Evolutionary conservation across 2,329 filamentous ascomycete genomes (phyloP).

Genomic region (Sclerotinia nivalis): DNA sequence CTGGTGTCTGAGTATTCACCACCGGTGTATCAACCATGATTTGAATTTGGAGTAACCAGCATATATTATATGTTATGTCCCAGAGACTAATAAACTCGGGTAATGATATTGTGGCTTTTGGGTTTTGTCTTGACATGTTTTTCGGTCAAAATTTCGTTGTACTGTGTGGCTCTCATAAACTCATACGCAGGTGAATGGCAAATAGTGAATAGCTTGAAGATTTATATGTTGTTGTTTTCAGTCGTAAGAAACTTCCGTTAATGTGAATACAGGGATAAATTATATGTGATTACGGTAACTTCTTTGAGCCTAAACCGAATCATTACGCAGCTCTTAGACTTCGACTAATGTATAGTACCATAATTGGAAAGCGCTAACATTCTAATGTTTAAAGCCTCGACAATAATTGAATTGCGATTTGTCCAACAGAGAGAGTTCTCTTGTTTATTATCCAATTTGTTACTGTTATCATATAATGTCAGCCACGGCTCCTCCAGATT

Average conservation of each 20-base stretch:
- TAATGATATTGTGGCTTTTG: not conserved
- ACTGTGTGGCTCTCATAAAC: not conserved
- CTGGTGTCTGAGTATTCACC: not conserved
- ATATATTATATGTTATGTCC: not conserved
- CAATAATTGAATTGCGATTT: slow-evolving; percentile 12
- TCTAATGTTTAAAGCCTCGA: slow-evolving; percentile 2
- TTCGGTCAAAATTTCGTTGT: not conserved
- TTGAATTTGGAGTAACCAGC: not conserved
- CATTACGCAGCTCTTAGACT: slow-evolving; percentile 14
- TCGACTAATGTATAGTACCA: slow-evolving; percentile 6
- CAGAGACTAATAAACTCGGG: not conserved
- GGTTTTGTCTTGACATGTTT: not conserved
- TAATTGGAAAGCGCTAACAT: not conserved
- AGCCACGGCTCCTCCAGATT: slow-evolving; percentile 38
- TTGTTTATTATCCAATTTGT: not conserved
- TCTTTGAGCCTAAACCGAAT: slow-evolving; percentile 6
- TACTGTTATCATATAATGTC: slow-evolving; percentile 38
- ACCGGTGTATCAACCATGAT: not conserved
- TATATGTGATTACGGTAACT: slow-evolving; percentile 10
- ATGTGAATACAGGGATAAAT: not conserved
- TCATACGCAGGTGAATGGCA: not conserved
- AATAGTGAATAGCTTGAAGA: not conserved
- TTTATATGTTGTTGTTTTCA: not conserved
- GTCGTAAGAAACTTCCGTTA: not conserved
- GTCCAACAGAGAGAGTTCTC: not conserved